Evolutionary conservation across 441 rosid species (phyloP).

Genomic region (Gossypium lobatum): DNA sequence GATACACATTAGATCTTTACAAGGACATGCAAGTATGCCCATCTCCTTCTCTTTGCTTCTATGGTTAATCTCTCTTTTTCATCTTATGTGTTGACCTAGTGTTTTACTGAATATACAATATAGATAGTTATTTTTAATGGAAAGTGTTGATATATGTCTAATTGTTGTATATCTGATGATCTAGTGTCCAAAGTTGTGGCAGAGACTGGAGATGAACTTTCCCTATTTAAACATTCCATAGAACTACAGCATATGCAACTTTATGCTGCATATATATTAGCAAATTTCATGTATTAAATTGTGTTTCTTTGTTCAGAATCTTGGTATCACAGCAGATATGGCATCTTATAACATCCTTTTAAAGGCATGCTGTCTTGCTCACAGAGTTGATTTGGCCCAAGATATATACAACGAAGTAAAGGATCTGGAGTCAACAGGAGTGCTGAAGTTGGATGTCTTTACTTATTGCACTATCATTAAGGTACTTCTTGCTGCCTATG

Average conservation of each 20-base stretch:
- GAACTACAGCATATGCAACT: background rate
- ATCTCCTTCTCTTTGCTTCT: slow-evolving; percentile 8
- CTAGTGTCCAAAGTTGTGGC: background rate
- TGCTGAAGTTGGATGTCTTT: slow-evolving; percentile 68
- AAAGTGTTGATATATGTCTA: background rate
- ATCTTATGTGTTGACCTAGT: background rate
- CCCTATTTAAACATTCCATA: background rate
- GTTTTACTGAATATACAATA: background rate
- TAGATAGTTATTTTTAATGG: background rate
- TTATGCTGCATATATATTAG: background rate
- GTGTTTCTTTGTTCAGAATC: slow-evolving; percentile 43
- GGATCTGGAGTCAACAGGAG: slow-evolving; percentile 61
- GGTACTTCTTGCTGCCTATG: slow-evolving; percentile 35
- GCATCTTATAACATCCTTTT: slow-evolving; percentile 84
- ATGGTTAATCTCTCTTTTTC: slow-evolving; percentile 12
- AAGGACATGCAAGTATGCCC: slow-evolving; percentile 64
- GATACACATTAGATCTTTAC: slow-evolving; percentile 58
- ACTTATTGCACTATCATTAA: slow-evolving; percentile 90
- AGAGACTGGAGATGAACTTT: slow-evolving; percentile 3
- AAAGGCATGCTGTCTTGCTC: slow-evolving; percentile 87
- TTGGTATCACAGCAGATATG: slow-evolving; percentile 60
- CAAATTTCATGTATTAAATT: background rate
- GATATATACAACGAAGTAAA: slow-evolving; percentile 69
- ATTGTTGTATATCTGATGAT: background rate
- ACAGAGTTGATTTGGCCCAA: slow-evolving; percentile 81